Evolutionary conservation across 345 rosid species (phyloP), one percentile per base, ranked within the genome.

Genomic region (Rhodomyrtus tomentosa): DNA sequence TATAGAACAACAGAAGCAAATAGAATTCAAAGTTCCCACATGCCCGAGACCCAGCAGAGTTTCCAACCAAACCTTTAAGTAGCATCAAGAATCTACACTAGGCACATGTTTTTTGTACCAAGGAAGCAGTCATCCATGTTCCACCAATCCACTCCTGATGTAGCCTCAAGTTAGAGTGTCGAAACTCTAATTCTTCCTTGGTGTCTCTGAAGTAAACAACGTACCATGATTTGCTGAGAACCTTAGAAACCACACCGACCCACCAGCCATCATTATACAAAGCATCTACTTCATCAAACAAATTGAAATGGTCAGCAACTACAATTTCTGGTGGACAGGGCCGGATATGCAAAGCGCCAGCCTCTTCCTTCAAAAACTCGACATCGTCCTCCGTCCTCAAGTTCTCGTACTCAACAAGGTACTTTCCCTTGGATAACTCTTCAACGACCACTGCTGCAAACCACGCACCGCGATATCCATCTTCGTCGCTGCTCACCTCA

Each of bases 401-500:
- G 84, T 80, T 86, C 52, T 93, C 85, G 48, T 95, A 95, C 88
- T 95, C 90, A 58, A 97, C 29, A 49, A 92, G 86, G 86, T 92
- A 95, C 91, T 86, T 92, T 73, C 84, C 90, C 24, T 84, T 85
- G 54, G 93, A 93, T 58, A 86, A 52, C 42, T 86, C 86, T 89
- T 93, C 89, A 36, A 92, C 88, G 81, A 94, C 82, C 85, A 89
- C 93, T 82, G 92, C 98, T 13, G 85, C 85, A 89, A 94, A 97
- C 98, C 98, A 93, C 84, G 98, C 95, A 88, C 95, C 98, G 87
- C 92, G 84, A 85, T 93, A 91, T 42, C 99, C 99, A 53, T 97
- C 96, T 87, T 97, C 99, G 11, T 92, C 93, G 15, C 94, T 93
- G 80, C 92, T 90, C 45, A 95, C 96, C 92, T 97, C 98, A 36